Percentiles rank a stretch among this genome's conserved stretches.
These are phyloP conservation scores for Hypoxylon rubiginosum DNA, from an alignment of 2,329 filamentous ascomycete genomes.

Conservation along the genomic window DNA sequence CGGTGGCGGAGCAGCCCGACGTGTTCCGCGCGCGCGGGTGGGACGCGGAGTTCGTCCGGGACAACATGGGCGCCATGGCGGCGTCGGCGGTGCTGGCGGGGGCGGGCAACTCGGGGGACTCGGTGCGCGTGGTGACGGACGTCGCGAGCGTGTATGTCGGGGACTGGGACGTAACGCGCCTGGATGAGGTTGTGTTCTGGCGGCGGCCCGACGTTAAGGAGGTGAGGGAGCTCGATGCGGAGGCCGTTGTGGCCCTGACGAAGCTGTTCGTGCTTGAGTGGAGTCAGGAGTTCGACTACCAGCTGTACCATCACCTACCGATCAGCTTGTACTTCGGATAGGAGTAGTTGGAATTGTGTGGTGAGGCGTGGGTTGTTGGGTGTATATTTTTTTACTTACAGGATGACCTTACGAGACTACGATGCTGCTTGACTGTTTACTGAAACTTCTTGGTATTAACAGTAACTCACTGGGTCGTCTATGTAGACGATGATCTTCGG, in stretches of 20 bases:
- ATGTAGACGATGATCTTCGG: neutral
- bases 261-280: slow-evolving; percentile 54
- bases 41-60: slow-evolving; percentile 46
- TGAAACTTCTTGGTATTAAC: too few species aligned
- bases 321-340: slow-evolving; percentile 43
- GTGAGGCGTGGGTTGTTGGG: neutral
- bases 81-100: slow-evolving; percentile 49
- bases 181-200: slow-evolving; percentile 45
- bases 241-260: slow-evolving; percentile 49
- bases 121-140: slow-evolving; percentile 50
- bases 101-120: slow-evolving; percentile 50
- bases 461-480: too few species aligned
- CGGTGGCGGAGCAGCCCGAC: slow-evolving; percentile 23
- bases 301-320: slow-evolving; percentile 53
- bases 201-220: slow-evolving; percentile 1
- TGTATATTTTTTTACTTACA: neutral
- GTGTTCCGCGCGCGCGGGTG: slow-evolving; percentile 47
- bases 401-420: neutral
- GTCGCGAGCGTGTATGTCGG: slow-evolving; percentile 40
- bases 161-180: slow-evolving; percentile 27
- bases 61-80: slow-evolving; percentile 50
- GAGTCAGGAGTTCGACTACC: slow-evolving; percentile 54
- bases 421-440: neutral
- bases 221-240: slow-evolving; percentile 32
- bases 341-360: too few species aligned